Conservation (phyloP, 2,329 filamentous ascomycete genomes). For the Graphilbum sp. region DNA sequence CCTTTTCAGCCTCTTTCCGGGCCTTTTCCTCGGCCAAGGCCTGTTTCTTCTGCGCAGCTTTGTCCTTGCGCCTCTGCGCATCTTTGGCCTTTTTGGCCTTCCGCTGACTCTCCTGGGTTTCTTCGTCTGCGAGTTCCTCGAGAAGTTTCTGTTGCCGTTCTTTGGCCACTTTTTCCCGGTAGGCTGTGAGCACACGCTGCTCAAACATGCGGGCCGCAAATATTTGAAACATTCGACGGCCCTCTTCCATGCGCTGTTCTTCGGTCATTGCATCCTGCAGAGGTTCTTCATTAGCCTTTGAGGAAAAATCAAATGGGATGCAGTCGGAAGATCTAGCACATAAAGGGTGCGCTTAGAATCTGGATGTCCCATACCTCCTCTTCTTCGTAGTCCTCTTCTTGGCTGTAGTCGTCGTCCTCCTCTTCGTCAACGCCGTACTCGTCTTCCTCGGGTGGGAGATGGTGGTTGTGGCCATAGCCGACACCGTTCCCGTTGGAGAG, state of each 20-base stretch:
- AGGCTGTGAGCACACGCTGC: conserved; percentile 89
- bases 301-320: too few relatives aligned
- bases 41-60: conserved; percentile 76
- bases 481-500: conserved; percentile 38
- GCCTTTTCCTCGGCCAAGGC: conserved; percentile 83
- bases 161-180: conserved; percentile 88
- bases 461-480: conserved; percentile 51
- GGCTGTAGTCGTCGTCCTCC: conserved; percentile 44
- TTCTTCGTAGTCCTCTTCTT: conserved; percentile 56
- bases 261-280: conserved; percentile 88
- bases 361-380: conserved; percentile 65
- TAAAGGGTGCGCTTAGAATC: too few relatives aligned
- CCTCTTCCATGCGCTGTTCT: conserved; percentile 98
- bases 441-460: conserved; percentile 45
- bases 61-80: conserved; percentile 90
- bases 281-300: conserved; percentile 2
- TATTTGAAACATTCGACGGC: conserved; percentile 96
- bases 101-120: conserved; percentile 55
- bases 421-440: conserved; percentile 28
- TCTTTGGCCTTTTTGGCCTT: conserved; percentile 90
- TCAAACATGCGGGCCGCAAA: conserved; percentile 99
- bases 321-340: too few relatives aligned
- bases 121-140: conserved; percentile 81
- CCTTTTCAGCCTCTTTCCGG: conserved; percentile 73
- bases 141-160: conserved; percentile 84